Base-by-base conservation (phyloP, 257 asterid genomes). In the Verbena officinalis region DNA sequence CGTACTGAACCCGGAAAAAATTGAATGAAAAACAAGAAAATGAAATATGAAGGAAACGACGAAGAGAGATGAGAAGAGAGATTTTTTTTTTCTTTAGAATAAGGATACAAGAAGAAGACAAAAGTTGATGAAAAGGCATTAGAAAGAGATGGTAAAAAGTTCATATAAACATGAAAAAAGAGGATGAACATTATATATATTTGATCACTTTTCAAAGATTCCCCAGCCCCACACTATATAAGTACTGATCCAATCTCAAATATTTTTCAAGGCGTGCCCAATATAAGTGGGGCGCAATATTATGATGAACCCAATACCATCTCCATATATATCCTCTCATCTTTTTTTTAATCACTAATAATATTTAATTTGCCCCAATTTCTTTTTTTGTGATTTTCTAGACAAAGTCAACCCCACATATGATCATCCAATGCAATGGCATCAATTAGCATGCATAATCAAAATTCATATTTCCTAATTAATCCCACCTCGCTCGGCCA, bases 211-310 rank as follows among this genome's bases (percentile, higher is more conserved):
- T 69, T 59, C 50, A 31, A 45, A 70, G 79, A 65, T 67, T 46
- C 49, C 55, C 62, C 65, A 67, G 51, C 42, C 71, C 77, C 88
- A n/a, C 85, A 76, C 84, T 72, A 81, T 64, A 73, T 64, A 44
- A 4, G 15, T 12, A 43, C 13, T 66, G 53, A 19, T 62, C 68
- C 69, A 75, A 75, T 69, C 78, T 72, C 81, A 55, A 80, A 84
- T 56, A 27, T 42, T 69, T 58, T 21, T 65, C 58, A 75, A 84
- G 92, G 97, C 98, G 95, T 91, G 98, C 86, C 84, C 69, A 70
- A 73, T 78, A 45, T 58, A 68, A 86, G 92, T 91, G 93, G 96
- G 89, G 87, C 82, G 95, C 95, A 82, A 76, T 80, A 89, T 92
- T 80, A 89, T 89, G 81, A 81, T 80, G 74, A 78, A 71, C 73